Percentiles rank a stretch among this genome's conserved stretches.
Conservation (phyloP, 345 rosid genomes). For the Brassica rapa region DNA sequence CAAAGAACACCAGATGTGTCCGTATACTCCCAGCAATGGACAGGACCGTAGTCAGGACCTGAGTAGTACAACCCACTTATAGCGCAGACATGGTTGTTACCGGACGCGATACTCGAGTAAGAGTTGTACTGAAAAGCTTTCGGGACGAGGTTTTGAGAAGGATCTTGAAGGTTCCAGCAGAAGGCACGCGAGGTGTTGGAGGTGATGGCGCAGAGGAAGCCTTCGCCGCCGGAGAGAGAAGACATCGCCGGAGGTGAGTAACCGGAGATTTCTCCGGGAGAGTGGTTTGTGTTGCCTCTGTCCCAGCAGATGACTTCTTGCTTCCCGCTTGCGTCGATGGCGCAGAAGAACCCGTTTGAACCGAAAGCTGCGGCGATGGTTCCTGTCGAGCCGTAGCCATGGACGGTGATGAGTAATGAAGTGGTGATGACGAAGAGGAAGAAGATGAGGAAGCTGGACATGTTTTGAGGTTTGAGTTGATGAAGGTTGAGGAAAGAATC, state of each 20-base stretch:
- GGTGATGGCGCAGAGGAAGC: constrained; percentile 80
- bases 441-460: constrained; percentile 12
- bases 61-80: constrained; percentile 43
- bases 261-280: constrained; percentile 33
- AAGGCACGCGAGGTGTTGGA: constrained; percentile 73
- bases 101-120: constrained; percentile 48
- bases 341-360: constrained; percentile 82
- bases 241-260: constrained; percentile 58
- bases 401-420: constrained; percentile 23
- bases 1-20: constrained; percentile 32
- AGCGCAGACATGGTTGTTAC: constrained; percentile 42
- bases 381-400: constrained; percentile 37
- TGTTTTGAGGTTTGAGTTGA: constrained; percentile 16
- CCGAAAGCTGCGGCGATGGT: constrained; percentile 60
- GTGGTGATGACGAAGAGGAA: neutral
- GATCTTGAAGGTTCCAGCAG: constrained; percentile 63
- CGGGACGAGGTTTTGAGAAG: constrained; percentile 69
- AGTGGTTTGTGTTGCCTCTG: constrained; percentile 42
- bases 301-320: constrained; percentile 85
- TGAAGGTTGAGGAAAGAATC: constrained; percentile 27
- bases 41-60: constrained; percentile 40
- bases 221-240: constrained; percentile 83
- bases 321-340: constrained; percentile 72
- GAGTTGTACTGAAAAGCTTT: constrained; percentile 47
- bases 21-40: constrained; percentile 45